phyloP scores from a whole-genome alignment of 1,284 basidiomycete genomes.

The Rhodotorula sp. region DNA sequence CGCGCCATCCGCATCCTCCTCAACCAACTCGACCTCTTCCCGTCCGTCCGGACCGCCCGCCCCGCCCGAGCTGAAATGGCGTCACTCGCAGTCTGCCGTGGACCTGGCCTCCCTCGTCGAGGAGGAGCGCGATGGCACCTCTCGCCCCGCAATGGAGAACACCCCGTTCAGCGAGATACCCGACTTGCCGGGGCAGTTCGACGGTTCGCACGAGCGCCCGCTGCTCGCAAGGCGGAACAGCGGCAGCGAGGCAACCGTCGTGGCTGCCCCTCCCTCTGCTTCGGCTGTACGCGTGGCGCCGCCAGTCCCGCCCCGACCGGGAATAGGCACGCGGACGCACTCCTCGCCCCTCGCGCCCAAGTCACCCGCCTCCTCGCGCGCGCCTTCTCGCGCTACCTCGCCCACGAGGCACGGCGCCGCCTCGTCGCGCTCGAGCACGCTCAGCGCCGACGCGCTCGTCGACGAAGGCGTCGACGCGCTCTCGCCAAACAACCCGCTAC shows the following conservation, averaged over 20 bases:
- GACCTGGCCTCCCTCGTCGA: constrained; percentile 21
- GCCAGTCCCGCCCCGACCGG: background rate
- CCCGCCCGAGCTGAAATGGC: constrained; percentile 17
- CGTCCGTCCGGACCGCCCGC: background rate
- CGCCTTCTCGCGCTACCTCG: background rate
- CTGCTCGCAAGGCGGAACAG: background rate
- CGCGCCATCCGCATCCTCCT: background rate
- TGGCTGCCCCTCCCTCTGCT: background rate
- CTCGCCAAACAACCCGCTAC: constrained; percentile 46
- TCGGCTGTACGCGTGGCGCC: background rate
- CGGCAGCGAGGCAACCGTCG: background rate
- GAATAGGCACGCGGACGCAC: background rate
- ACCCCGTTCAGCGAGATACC: constrained; percentile 10
- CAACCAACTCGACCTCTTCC: background rate
- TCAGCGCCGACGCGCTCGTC: background rate
- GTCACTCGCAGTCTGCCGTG: constrained; percentile 14
- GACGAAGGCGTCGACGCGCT: constrained; percentile 38
- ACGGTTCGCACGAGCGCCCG: constrained; percentile 15
- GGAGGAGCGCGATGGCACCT: background rate
- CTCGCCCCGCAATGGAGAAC: too few relatives aligned
- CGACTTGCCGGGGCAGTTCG: constrained; percentile 21
- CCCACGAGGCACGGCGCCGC: background rate
- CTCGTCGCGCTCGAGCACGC: background rate
- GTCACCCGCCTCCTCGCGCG: background rate
- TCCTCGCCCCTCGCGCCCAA: background rate